Evolutionary conservation across 2,329 filamentous ascomycete genomes (phyloP).

Genomic region (Zymoseptoria passerinii): DNA sequence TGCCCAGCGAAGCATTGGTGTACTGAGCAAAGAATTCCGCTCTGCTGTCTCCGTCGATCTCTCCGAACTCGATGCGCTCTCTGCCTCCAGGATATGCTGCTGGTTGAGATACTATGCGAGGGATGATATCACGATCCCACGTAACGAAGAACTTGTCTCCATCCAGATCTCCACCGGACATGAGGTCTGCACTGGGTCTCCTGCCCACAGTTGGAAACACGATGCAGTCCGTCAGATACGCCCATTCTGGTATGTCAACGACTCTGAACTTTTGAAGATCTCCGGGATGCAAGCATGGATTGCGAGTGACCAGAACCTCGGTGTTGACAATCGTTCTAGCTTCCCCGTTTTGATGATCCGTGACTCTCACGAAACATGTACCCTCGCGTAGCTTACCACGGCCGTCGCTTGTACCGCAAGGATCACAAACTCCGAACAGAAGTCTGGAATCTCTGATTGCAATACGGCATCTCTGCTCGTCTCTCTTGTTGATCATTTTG

Average conservation of each 20-base stretch:
- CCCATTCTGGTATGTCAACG: constrained; percentile 1
- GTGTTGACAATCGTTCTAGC: constrained; percentile 1
- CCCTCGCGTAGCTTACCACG: background rate
- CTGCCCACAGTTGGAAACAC: constrained; percentile 4
- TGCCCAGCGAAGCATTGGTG: constrained; percentile 4
- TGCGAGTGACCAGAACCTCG: constrained; percentile 2
- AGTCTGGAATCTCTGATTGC: constrained; percentile 2
- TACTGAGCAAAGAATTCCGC: constrained; percentile 5
- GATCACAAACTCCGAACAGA: constrained; percentile 3
- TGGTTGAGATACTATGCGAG: background rate
- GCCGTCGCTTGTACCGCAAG: background rate
- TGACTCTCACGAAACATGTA: constrained; percentile 4
- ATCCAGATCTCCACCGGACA: constrained; percentile 8
- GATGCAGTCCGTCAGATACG: constrained; percentile 3
- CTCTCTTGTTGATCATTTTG: constrained; percentile 3
- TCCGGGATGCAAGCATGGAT: constrained; percentile 1
- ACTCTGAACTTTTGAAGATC: constrained; percentile 2
- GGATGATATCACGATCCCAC: constrained; percentile 7
- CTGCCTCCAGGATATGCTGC: constrained; percentile 5
- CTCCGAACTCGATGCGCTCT: constrained; percentile 2
- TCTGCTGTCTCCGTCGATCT: constrained; percentile 3
- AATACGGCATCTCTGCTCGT: constrained; percentile 4
- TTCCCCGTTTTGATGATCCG: background rate
- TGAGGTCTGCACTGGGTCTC: constrained; percentile 7
- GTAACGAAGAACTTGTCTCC: constrained; percentile 9